Evolutionary conservation across 1,139 yeast genomes (phyloP).

Genomic region (Saccharomyces hybrid): DNA sequence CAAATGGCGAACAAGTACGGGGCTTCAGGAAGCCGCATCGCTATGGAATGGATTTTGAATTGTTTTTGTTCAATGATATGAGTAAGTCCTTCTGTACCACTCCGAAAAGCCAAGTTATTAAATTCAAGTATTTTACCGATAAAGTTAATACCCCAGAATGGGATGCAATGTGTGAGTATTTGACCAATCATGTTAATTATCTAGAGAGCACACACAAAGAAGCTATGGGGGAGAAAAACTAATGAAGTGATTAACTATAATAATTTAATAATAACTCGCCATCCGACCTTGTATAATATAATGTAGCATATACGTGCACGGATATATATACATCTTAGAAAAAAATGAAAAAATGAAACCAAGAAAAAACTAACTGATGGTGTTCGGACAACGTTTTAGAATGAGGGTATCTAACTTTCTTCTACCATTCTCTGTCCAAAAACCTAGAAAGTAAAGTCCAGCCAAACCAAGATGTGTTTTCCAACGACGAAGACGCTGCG

Average conservation of each 20-base stretch:
- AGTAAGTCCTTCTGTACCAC: slow-evolving; percentile 14
- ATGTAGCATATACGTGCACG: not conserved
- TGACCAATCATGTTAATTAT: slow-evolving; percentile 13
- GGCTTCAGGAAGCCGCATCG: slow-evolving; percentile 11
- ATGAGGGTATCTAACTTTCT: not conserved
- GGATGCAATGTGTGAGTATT: slow-evolving; percentile 17
- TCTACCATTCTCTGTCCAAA: slow-evolving; percentile 9
- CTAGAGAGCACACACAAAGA: slow-evolving; percentile 15
- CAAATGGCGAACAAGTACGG: slow-evolving; percentile 34
- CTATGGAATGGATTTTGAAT: slow-evolving; percentile 19
- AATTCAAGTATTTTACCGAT: slow-evolving; percentile 13
- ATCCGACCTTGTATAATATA: not conserved
- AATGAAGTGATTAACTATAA: not conserved
- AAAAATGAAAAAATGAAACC: not conserved
- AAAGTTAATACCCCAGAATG: slow-evolving; percentile 9
- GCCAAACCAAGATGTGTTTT: slow-evolving; percentile 14
- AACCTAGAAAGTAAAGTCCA: slow-evolving; percentile 19
- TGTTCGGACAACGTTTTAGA: not conserved
- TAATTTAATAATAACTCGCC: not conserved
- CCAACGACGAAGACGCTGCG: not conserved
- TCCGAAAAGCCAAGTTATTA: slow-evolving; percentile 5
- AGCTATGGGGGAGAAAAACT: not conserved
- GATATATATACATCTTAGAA: not conserved
- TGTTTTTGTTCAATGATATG: slow-evolving; percentile 15
- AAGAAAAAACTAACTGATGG: not conserved